phyloP scores from a whole-genome alignment of 495 filamentous ascomycete species.

The Polyplosphaeria fusca region DNA sequence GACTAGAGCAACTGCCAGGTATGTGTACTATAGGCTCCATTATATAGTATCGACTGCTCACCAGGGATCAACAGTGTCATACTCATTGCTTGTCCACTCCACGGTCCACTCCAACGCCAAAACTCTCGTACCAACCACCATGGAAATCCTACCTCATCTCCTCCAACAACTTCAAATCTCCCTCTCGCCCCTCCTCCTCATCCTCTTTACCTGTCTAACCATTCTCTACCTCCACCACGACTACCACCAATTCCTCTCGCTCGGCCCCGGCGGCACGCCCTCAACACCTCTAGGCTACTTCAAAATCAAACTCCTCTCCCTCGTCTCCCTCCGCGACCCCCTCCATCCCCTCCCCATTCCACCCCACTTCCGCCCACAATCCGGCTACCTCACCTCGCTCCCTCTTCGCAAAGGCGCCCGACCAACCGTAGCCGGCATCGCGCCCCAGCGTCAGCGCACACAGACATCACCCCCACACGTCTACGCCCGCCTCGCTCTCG shows the following conservation, averaged over 20 bases:
- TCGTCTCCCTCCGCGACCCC: constrained; percentile 53
- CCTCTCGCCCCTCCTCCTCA: background rate
- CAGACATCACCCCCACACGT: constrained; percentile 55
- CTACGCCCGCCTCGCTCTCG: constrained; percentile 50
- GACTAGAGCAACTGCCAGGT: background rate
- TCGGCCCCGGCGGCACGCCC: constrained; percentile 73
- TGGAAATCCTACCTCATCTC: background rate
- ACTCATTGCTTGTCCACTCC: background rate
- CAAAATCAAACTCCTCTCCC: constrained; percentile 58
- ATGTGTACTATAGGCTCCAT: background rate
- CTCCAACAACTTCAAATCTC: background rate
- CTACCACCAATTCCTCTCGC: constrained; percentile 70
- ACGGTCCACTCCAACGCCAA: background rate
- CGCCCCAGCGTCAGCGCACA: constrained; percentile 72
- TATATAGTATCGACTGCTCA: background rate
- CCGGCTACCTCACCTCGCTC: constrained; percentile 52
- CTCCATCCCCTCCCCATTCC: constrained; percentile 43
- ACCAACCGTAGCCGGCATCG: constrained; percentile 68
- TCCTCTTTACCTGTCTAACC: constrained; percentile 7
- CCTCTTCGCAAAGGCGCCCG: constrained; percentile 59
- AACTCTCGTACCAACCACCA: background rate
- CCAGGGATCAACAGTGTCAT: background rate
- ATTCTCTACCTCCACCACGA: constrained; percentile 57
- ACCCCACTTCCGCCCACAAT: constrained; percentile 41
- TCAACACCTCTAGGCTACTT: constrained; percentile 57